phyloP scores from a whole-genome alignment of 2,329 filamentous ascomycete genomes.

The Phaeosphaeriaceae sp. region DNA sequence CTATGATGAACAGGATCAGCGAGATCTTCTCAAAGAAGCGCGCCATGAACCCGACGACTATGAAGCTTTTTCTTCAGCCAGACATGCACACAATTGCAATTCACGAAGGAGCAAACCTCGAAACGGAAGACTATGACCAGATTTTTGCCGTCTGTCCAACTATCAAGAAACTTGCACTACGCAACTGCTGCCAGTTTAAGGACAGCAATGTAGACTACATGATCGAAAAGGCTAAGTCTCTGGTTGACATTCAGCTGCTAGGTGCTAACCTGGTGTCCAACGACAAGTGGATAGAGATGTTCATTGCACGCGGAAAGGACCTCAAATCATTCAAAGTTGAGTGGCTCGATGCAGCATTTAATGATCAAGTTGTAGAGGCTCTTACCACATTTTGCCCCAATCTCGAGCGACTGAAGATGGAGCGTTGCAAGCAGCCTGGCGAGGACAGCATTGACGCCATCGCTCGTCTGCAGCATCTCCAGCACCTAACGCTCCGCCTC shows the following conservation, averaged over 20 bases:
- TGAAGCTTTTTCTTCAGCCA: slow-evolving; percentile 58
- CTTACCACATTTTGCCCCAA: slow-evolving; percentile 70
- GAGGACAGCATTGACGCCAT: slow-evolving; percentile 70
- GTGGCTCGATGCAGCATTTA: slow-evolving; percentile 82
- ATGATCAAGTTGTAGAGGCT: slow-evolving; percentile 70
- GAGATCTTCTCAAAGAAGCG: slow-evolving; percentile 70
- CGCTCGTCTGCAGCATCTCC: slow-evolving; percentile 65
- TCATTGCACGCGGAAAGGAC: slow-evolving; percentile 68
- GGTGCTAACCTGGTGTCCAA: slow-evolving; percentile 85
- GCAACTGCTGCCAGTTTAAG: slow-evolving; percentile 91
- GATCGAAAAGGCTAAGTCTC: slow-evolving; percentile 69
- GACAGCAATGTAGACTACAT: slow-evolving; percentile 83
- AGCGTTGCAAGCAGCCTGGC: slow-evolving; percentile 77
- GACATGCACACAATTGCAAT: slow-evolving; percentile 64
- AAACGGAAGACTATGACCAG: slow-evolving; percentile 75
- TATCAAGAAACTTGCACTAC: slow-evolving; percentile 74
- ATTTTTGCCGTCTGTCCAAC: slow-evolving; percentile 78
- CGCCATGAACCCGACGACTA: slow-evolving; percentile 59
- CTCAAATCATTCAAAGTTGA: slow-evolving; percentile 78
- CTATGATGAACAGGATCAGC: slow-evolving; percentile 63
- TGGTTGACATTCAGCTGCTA: slow-evolving; percentile 79
- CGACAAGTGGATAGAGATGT: slow-evolving; percentile 73
- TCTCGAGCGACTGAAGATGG: slow-evolving; percentile 78
- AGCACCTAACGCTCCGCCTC: slow-evolving; percentile 78
- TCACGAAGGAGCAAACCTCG: slow-evolving; percentile 69